These are phyloP conservation scores for Suhomyces coccinellae DNA, from an alignment of 1,139 yeast species.

Conservation along the genomic window DNA sequence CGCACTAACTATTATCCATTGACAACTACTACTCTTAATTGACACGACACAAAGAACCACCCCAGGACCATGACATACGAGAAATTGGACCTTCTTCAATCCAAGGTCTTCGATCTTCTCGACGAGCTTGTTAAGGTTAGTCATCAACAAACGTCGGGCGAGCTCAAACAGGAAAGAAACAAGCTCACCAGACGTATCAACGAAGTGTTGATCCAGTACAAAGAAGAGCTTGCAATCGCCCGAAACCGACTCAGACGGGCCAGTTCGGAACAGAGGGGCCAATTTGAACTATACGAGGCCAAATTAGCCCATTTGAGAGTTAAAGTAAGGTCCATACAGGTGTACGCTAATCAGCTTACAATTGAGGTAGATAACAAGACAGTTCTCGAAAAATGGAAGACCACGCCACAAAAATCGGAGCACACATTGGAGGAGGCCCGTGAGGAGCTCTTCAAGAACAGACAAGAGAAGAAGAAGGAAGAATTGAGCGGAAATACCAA, in stretches of 20 bases:
- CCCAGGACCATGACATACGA: constrained; percentile 4
- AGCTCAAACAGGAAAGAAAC: constrained; percentile 10
- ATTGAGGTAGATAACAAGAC: constrained; percentile 18
- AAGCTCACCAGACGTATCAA: constrained; percentile 14
- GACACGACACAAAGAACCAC: no score
- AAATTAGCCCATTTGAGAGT: constrained; percentile 16
- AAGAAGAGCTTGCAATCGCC: constrained; percentile 9
- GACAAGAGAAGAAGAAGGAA: constrained; percentile 3
- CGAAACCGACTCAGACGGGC: constrained; percentile 8
- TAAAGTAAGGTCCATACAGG: constrained; percentile 20
- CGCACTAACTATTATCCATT: not conserved
- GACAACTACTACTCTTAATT: no score
- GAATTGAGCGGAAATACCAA: constrained; percentile 9
- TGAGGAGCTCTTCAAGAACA: constrained; percentile 13
- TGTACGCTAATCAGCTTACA: constrained; percentile 17
- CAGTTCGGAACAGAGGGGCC: constrained; percentile 7
- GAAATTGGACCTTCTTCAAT: constrained; percentile 15
- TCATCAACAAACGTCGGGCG: constrained; percentile 9
- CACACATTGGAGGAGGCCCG: constrained; percentile 6
- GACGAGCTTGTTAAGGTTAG: constrained; percentile 12
- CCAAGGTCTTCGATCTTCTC: constrained; percentile 11
- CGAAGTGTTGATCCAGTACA: constrained; percentile 12
- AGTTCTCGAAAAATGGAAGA: constrained; percentile 17
- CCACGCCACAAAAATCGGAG: not conserved
- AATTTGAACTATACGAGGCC: constrained; percentile 16